A percentile compares a stretch with the other conserved stretches of the same genome.
Evolutionary conservation across 2,329 filamentous ascomycete genomes (phyloP).

Genomic region (Scolecobasidium constrictum): DNA sequence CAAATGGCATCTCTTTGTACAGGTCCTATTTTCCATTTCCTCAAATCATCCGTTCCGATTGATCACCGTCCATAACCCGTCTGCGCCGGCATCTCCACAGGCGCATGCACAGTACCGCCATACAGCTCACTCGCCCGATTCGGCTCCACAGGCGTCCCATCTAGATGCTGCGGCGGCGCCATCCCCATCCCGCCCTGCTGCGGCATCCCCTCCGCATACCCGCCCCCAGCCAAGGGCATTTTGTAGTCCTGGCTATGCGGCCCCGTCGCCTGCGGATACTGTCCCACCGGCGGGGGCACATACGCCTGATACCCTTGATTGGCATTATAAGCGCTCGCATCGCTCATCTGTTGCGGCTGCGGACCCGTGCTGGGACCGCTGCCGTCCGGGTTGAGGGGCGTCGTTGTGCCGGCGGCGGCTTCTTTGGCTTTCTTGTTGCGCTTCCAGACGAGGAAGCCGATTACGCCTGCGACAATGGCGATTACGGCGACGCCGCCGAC

Average conservation of each 20-base stretch:
- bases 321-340: not conserved
- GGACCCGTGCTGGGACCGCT: not conserved
- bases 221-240: not conserved
- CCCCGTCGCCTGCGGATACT: not conserved
- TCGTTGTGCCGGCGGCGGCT: not conserved
- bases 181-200: too few relatives aligned
- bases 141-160: not conserved
- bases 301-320: not conserved
- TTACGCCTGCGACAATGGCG: not conserved
- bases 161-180: not conserved
- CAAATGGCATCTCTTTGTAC: too few relatives aligned
- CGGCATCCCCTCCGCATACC: too few relatives aligned
- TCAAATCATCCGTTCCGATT: too few relatives aligned
- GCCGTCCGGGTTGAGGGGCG: not conserved
- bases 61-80: too few relatives aligned
- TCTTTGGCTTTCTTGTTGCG: not conserved
- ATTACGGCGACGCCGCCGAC: slow-evolving; percentile 6
- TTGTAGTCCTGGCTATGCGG: slow-evolving; percentile 1
- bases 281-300: too few relatives aligned
- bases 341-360: not conserved
- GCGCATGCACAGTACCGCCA: not conserved
- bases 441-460: slow-evolving; percentile 7
- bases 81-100: not conserved
- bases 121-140: not conserved
- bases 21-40: too few relatives aligned